Evolutionary conservation across 495 filamentous ascomycete genomes (phyloP), one percentile per base, ranked within the genome.

Genomic region (Astrocystis sublimbata): DNA sequence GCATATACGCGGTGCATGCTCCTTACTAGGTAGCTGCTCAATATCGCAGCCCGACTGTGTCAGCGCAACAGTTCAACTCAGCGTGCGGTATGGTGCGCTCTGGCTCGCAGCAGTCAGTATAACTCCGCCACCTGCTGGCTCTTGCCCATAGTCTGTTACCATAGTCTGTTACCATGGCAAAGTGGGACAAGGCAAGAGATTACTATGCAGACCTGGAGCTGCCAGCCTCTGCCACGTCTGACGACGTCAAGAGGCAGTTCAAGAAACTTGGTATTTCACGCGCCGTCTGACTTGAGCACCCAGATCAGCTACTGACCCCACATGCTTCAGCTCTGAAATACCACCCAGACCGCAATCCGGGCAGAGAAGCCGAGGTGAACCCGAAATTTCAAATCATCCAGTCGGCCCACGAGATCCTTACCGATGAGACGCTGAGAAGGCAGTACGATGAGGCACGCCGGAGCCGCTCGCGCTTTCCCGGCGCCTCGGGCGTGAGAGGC

Each of bases 261-360:
- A 84, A 86, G 66, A 92, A 91, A 74, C 81, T 96, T 66, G 90
- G 90, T 92, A 77, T 35, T 38, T 8, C 28, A 17, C n/a, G n/a
- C n/a, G n/a, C 45, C 26, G 19, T 21, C 23, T 3, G 10, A 21
- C 2, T 30, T 19, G 9, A 15, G 31, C 23, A 2, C 4, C 21
- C n/a, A 35, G 19, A 38, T 36, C 7, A 9, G 21, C 4, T 43
- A 19, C 66, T 67, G 64, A 63, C 17, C n/a, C 6, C 28, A 24
- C 24, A 6, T n/a, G 1, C 47, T 12, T 0, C 64, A 93, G 92
- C 92, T 35, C 81, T 94, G 26, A 87, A 87, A 67, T 96, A 87
- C 66, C 93, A 97, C 69, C 93, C 93, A 6, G 93, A 97, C 71
- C 86, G 92, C 43, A 96, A 97, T 67, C 90, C 88, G 4, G 93